These are phyloP conservation scores for Chrysochromulina parva DNA, from an alignment of 78 protist species.

Conservation along the genomic window DNA sequence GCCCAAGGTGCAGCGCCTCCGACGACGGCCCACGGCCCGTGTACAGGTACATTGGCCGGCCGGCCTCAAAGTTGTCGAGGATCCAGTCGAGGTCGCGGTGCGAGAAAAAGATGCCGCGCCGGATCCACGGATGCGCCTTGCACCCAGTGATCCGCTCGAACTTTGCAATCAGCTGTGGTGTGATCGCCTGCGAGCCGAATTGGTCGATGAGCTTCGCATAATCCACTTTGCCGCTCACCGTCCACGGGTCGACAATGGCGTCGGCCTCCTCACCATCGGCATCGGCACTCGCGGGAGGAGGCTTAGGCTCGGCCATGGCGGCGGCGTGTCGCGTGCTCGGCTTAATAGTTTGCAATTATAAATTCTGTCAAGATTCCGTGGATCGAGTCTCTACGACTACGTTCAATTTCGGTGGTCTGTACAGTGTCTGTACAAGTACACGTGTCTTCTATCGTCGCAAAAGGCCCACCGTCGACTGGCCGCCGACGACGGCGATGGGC, in stretches of 20 bases:
- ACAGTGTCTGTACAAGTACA: no score
- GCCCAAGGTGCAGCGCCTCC: constrained; percentile 97
- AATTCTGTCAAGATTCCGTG: no score
- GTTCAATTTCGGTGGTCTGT: no score
- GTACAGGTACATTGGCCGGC: constrained; percentile 94
- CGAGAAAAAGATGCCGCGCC: constrained; percentile 51
- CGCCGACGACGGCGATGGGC: no score
- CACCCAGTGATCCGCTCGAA: constrained; percentile 30
- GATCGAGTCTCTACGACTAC: no score
- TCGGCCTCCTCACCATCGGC: neutral
- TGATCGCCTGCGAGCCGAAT: constrained; percentile 28
- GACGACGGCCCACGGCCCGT: constrained; percentile 99
- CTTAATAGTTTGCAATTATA: no score
- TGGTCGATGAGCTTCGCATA: constrained; percentile 34
- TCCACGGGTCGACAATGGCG: neutral
- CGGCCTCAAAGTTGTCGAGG: constrained; percentile 72
- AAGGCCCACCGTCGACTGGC: no score
- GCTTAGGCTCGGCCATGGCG: no score
- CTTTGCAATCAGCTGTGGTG: neutral
- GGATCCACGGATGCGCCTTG: constrained; percentile 6
- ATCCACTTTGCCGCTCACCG: neutral
- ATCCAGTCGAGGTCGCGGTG: constrained; percentile 47
- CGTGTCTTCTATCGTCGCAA: no score
- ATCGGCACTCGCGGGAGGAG: neutral
- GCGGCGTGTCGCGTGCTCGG: no score